Conservation (phyloP, 139 green algal species). For the Desmodesmus armatus region DNA sequence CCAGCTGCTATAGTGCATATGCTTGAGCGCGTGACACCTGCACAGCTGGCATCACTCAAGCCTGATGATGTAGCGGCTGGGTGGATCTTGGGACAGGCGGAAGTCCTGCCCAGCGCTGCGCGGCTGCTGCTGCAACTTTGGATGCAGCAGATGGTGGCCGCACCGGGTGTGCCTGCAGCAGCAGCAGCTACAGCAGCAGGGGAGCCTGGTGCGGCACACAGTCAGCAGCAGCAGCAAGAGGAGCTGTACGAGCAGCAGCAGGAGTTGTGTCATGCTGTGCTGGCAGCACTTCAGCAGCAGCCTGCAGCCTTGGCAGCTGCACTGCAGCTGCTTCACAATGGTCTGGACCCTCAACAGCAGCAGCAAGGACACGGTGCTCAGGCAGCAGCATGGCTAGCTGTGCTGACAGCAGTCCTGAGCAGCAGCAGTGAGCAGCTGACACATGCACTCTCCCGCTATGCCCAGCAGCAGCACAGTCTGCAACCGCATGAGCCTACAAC, state of each 20-base stretch:
- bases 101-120: not conserved
- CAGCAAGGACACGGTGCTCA: not conserved
- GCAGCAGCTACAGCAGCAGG: slow-evolving; percentile 1
- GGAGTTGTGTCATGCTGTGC: not conserved
- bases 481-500: not conserved
- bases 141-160: too few species aligned
- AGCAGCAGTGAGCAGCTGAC: not conserved
- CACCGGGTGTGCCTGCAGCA: not conserved
- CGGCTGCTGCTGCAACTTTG: slow-evolving; percentile 14
- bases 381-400: not conserved
- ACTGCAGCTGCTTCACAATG: not conserved
- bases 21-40: not conserved
- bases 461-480: not conserved
- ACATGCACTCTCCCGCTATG: not conserved
- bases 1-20: slow-evolving; percentile 13
- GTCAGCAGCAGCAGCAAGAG: not conserved
- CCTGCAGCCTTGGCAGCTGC: not conserved
- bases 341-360: not conserved
- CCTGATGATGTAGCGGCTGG: not conserved
- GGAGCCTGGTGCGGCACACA: not conserved
- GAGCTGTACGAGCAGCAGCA: not conserved
- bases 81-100: slow-evolving; percentile 7
- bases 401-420: not conserved
- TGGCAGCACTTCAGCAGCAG: not conserved
- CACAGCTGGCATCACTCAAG: not conserved